Evolutionary conservation across 805 yeast genomes (phyloP), one percentile per base, ranked within the genome.

Genomic region (Wickerhamiella occidentalis): DNA sequence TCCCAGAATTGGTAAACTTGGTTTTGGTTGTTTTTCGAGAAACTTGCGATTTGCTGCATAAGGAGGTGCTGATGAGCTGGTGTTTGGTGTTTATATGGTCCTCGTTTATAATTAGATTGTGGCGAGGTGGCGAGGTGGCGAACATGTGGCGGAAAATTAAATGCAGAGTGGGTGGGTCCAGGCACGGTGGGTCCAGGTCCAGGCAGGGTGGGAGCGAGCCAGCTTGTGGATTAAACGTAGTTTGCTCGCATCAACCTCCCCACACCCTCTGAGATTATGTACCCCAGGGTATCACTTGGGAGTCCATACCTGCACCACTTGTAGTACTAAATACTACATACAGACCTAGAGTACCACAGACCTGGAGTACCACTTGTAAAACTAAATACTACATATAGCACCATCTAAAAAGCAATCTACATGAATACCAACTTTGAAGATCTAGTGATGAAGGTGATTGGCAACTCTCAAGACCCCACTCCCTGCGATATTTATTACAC

Each of bases 1-100:
- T 64, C 66, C 57, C 61, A 65, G 52, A 65, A 67, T 37, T 57
- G 55, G 54, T 67, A 68, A 7, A 69, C 72, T 30, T 70, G 73
- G 49, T 54, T 68, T 55, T 69, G 73, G 54, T 65, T 66, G 40
- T 30, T 4, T 4, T 4, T 13, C 9, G 5, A 12, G 23, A 40
- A 40, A 13, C 30, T 25, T 6, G 29, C 9, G 19, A 40, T 22
- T 25, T 40, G 30, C 11, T 11, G 19, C 44, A 40, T 40, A 3
- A n/a, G n/a, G 12, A 25, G n/a, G 25, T 8, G 42, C 12, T 36
- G 21, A 12, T 36, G 25, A 21, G 26, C 42, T 21, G 25, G 42
- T 38, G 42, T 38, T 38, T 18, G 17, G 25, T 19, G 28, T 38
- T 21, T 36, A 9, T 36, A 17, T 17, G 6, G 40, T 36, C 22